Percentiles rank a stretch among this genome's conserved stretches.
Evolutionary conservation across 1,284 basidiomycete genomes (phyloP).

Genomic region (Kwoniella shivajii): DNA sequence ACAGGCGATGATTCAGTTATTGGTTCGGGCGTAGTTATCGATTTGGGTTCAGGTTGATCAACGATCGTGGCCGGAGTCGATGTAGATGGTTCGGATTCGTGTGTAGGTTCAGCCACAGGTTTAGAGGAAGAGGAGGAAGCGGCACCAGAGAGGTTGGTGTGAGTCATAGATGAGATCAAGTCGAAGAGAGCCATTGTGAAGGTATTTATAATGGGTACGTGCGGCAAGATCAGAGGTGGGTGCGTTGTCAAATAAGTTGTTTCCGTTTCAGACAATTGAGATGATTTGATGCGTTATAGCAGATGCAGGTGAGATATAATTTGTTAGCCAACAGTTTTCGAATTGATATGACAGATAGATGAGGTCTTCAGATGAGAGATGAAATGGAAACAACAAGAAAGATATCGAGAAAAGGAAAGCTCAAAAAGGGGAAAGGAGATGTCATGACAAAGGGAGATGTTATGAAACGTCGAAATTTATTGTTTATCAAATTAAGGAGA

Average conservation of each 20-base stretch:
- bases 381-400: not conserved
- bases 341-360: not conserved
- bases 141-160: constrained; percentile 58
- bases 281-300: no score
- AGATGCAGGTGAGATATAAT: not conserved
- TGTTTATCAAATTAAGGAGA: not conserved
- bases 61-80: constrained; percentile 3
- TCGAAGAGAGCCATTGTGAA: constrained; percentile 62
- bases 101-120: not conserved
- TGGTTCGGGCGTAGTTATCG: not conserved
- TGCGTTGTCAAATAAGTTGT: not conserved
- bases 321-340: not conserved
- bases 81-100: constrained; percentile 24
- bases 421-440: not conserved
- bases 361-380: not conserved
- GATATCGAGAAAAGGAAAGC: constrained; percentile 1
- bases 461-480: not conserved
- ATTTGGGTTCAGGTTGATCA: not conserved
- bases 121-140: constrained; percentile 11
- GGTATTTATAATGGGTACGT: not conserved
- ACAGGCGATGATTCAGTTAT: not conserved
- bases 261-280: not conserved
- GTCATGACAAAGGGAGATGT: constrained; percentile 9
- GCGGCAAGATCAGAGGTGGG: not conserved
- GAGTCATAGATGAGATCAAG: constrained; percentile 73